Conservation (phyloP, 2,329 filamentous ascomycete species). For the Diaporthe longicolla region DNA sequence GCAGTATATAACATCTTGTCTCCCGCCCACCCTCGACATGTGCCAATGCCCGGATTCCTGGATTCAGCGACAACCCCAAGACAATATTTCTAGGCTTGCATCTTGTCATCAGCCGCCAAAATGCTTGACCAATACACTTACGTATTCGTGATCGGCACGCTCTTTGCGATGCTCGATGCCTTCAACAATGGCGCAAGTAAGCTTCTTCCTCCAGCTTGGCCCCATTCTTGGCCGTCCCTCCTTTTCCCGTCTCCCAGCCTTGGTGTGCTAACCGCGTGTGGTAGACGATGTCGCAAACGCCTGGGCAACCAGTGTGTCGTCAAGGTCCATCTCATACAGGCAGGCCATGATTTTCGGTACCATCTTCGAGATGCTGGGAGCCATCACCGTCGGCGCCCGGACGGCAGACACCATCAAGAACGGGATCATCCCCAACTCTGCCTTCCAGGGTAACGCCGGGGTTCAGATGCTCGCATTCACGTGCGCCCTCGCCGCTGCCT, state of each 20-base stretch:
- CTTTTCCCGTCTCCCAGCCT: background rate
- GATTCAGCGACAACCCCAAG: constrained; percentile 23
- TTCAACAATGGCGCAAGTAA: constrained; percentile 86
- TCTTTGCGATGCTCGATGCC: constrained; percentile 82
- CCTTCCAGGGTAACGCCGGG: constrained; percentile 72
- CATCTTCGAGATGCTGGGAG: constrained; percentile 78
- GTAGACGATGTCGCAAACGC: constrained; percentile 87
- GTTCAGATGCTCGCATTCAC: constrained; percentile 79
- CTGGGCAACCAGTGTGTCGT: constrained; percentile 86
- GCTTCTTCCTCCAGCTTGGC: constrained; percentile 19
- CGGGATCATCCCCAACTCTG: constrained; percentile 74
- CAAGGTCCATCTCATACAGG: constrained; percentile 79
- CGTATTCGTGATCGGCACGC: constrained; percentile 81
- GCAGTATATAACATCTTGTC: constrained; percentile 2
- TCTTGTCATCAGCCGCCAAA: constrained; percentile 51
- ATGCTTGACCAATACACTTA: constrained; percentile 78
- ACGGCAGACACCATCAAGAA: constrained; percentile 86
- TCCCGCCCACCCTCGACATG: constrained; percentile 11
- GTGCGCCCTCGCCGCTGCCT: constrained; percentile 74
- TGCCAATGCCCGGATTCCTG: background rate
- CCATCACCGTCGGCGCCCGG: constrained; percentile 76
- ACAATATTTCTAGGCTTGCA: constrained; percentile 15
- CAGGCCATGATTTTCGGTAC: constrained; percentile 77
- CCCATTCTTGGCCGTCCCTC: constrained; percentile 2
- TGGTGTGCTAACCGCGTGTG: constrained; percentile 23